Evolutionary conservation across 2,329 filamentous ascomycete species (phyloP).

Genomic region (Talaromyces sp.): DNA sequence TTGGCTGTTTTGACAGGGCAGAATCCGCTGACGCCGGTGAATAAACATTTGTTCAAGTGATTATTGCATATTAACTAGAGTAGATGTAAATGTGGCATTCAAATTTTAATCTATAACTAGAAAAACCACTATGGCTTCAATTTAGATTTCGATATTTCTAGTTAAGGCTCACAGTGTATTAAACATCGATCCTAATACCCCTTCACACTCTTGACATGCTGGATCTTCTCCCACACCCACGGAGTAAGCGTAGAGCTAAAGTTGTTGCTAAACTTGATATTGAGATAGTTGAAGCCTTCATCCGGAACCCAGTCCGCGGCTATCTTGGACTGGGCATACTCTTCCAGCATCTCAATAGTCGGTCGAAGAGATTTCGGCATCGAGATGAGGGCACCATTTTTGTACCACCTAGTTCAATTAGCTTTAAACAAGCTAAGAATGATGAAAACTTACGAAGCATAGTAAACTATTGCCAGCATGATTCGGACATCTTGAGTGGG

Average conservation of each 20-base stretch:
- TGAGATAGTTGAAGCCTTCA: not conserved
- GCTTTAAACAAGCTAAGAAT: not conserved
- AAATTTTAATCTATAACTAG: not conserved
- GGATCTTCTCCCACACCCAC: slow-evolving; percentile 2
- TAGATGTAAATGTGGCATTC: not conserved
- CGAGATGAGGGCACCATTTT: not conserved
- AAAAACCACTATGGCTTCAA: not conserved
- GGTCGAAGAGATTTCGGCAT: not conserved
- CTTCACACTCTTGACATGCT: slow-evolving; percentile 2
- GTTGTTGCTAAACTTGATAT: slow-evolving; percentile 6
- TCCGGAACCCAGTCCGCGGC: not conserved
- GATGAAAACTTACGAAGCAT: slow-evolving; percentile 5
- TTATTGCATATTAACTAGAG: not conserved
- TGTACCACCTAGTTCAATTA: not conserved
- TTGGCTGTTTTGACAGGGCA: slow-evolving; percentile 9
- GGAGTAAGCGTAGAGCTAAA: slow-evolving; percentile 6
- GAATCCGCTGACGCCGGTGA: slow-evolving; percentile 9
- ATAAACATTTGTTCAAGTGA: slow-evolving; percentile 8
- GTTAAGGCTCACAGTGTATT: not conserved
- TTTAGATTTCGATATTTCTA: not conserved
- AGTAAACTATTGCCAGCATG: slow-evolving; percentile 25
- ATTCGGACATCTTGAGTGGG: slow-evolving; percentile 19
- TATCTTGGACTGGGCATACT: not conserved
- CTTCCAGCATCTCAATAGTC: not conserved
- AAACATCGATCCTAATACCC: not conserved